phyloP scores from a whole-genome alignment of 2,329 filamentous ascomycete genomes.

The Hypomyces rosellus region DNA sequence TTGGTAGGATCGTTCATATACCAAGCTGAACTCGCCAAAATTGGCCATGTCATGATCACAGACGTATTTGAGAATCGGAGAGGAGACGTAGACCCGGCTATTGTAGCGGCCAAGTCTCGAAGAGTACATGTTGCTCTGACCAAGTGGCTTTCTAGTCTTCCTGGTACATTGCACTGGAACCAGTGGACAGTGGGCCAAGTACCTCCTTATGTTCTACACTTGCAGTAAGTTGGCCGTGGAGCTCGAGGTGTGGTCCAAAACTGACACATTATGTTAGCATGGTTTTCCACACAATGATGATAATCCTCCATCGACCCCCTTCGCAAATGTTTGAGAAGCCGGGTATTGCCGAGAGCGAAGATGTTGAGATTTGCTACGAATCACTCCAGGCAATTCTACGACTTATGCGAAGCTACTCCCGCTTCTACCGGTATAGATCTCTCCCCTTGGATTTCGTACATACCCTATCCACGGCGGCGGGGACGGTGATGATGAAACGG shows the following conservation, averaged over 20 bases:
- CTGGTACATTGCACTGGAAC: constrained; percentile 43
- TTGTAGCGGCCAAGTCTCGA: constrained; percentile 36
- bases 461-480: constrained; percentile 41
- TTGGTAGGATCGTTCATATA: constrained; percentile 41
- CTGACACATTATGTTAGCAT: constrained; percentile 29
- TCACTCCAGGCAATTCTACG: constrained; percentile 40
- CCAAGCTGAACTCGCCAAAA: constrained; percentile 42
- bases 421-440: constrained; percentile 37
- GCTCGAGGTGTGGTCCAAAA: not conserved
- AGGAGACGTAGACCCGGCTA: constrained; percentile 32
- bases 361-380: constrained; percentile 44
- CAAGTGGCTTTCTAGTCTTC: constrained; percentile 40
- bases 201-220: constrained; percentile 39
- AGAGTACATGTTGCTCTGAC: constrained; percentile 41
- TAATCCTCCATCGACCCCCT: constrained; percentile 44
- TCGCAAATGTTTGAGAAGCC: constrained; percentile 35
- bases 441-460: constrained; percentile 44
- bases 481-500: constrained; percentile 40
- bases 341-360: constrained; percentile 34
- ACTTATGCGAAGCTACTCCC: constrained; percentile 37
- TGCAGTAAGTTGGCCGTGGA: constrained; percentile 30
- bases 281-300: constrained; percentile 45
- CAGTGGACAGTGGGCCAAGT: constrained; percentile 43
- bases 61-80: constrained; percentile 44
- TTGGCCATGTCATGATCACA: constrained; percentile 43